Evolutionary conservation across 805 yeast genomes (phyloP).

Genomic region (Yarrowia sp.): DNA sequence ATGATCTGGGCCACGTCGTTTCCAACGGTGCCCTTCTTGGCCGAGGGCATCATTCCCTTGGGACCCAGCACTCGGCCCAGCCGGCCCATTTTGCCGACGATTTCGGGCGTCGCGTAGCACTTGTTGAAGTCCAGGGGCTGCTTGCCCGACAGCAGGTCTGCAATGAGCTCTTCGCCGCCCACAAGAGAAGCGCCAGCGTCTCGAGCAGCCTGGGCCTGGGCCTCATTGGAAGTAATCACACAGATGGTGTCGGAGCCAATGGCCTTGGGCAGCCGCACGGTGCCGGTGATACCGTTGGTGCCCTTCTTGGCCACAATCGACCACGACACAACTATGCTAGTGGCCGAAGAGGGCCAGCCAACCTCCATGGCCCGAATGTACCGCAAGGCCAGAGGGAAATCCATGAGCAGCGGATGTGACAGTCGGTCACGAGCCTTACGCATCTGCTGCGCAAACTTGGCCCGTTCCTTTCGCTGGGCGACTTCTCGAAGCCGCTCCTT

Average conservation of each 20-base stretch:
- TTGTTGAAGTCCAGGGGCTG: slow-evolving; percentile 65
- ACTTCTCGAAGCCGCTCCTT: slow-evolving; percentile 30
- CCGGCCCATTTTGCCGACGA: slow-evolving; percentile 63
- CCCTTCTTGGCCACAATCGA: slow-evolving; percentile 77
- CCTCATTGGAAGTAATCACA: slow-evolving; percentile 69
- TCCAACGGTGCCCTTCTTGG: slow-evolving; percentile 84
- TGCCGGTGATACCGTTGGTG: slow-evolving; percentile 74
- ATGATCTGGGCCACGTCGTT: slow-evolving; percentile 66
- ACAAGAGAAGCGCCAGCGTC: slow-evolving; percentile 67
- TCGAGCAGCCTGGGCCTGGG: slow-evolving; percentile 60
- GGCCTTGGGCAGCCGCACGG: slow-evolving; percentile 74
- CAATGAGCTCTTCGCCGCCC: slow-evolving; percentile 77
- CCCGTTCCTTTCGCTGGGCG: slow-evolving; percentile 28
- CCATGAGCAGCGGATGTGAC: slow-evolving; percentile 67
- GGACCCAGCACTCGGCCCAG: slow-evolving; percentile 89
- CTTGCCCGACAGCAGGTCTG: slow-evolving; percentile 60
- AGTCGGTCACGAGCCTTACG: slow-evolving; percentile 34
- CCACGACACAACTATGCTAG: slow-evolving; percentile 72
- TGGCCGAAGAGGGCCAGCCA: slow-evolving; percentile 75
- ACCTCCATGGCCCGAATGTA: slow-evolving; percentile 89
- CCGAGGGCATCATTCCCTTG: slow-evolving; percentile 84
- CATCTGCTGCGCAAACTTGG: slow-evolving; percentile 19
- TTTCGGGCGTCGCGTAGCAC: slow-evolving; percentile 85
- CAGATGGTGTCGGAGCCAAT: slow-evolving; percentile 68
- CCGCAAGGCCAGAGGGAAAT: slow-evolving; percentile 72